Evolutionary conservation across 2,329 filamentous ascomycete species (phyloP), one percentile per base, ranked within the genome.

Genomic region (Diaporthe ilicicola): DNA sequence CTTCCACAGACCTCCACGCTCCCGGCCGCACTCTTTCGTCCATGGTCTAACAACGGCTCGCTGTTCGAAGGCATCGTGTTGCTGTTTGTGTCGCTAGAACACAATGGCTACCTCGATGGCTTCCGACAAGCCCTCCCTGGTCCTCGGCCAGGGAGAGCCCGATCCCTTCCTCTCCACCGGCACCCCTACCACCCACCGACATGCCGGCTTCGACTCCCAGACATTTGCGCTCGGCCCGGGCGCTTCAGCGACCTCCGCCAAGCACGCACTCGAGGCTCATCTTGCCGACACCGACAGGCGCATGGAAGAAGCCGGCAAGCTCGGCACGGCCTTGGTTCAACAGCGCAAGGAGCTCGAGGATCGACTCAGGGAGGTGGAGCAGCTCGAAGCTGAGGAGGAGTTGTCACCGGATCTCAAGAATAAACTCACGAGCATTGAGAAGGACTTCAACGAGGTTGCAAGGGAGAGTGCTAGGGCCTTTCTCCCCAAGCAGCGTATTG

Each of bases 391-490:
- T 54, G 93, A 96, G 75, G 90, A 89, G 29, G 93, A 97, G 73
- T 90, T 98, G 65, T 91, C 92, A 0, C 90, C 93, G 4, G 95
- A 97, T 75, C 84, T 99, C 76, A 93, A 93, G 72, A 89, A 92
- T 77, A 94, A 93, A 82, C 87, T 99, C 67, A 87, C 90, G 17
- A 94, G 97, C 74, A 90, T 99, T 72, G 96, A 99, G 81, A 93
- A 90, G 80, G 96, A 99, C 78, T 98, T 97, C 83, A 95, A 97
- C 80, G 95, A 98, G 78, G 91, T 98, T 56, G 94, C 95, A 15
- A 89, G 92, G 73, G 95, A 98, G 80, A 96, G 93, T 59, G 94
- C 95, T 53, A 89, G 95, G 74, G 94, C 94, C 2, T 95, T 98
- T 79, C 84, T 98, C 72, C 93, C 91, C 42, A 96, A 96, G 76